phyloP scores from a whole-genome alignment of 306 rosid genomes.

The Gastrolobium villosum region DNA sequence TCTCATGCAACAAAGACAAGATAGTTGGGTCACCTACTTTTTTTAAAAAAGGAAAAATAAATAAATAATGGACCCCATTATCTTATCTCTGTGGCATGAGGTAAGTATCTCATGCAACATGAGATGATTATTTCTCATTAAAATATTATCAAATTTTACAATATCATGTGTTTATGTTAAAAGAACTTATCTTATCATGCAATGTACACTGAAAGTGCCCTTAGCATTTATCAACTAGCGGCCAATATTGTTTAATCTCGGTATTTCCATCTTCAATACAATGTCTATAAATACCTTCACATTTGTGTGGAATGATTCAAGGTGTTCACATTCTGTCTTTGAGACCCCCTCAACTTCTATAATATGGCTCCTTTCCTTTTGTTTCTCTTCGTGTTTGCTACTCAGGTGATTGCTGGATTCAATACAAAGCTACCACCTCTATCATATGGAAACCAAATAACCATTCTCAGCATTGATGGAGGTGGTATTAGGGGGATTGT shows the following conservation, averaged over 20 bases:
- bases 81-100: too few relatives aligned
- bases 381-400: not conserved
- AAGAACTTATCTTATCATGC: too few relatives aligned
- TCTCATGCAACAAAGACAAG: too few relatives aligned
- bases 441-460: constrained; percentile 18
- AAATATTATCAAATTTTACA: too few relatives aligned
- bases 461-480: constrained; percentile 55
- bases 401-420: constrained; percentile 40
- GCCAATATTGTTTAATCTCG: not conserved
- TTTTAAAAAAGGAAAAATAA: too few relatives aligned
- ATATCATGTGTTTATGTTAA: too few relatives aligned
- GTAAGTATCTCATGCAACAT: too few relatives aligned
- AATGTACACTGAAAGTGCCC: too few relatives aligned
- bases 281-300: constrained; percentile 38
- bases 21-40: too few relatives aligned
- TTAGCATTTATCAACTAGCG: not conserved
- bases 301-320: not conserved
- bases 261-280: not conserved
- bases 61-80: too few relatives aligned
- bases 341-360: not conserved
- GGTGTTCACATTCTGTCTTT: not conserved
- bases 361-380: constrained; percentile 35
- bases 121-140: too few relatives aligned
- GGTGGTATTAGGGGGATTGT: constrained; percentile 53
- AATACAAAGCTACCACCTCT: constrained; percentile 32